Conservation (phyloP, 345 rosid species). For the Salix koriyanagi region DNA sequence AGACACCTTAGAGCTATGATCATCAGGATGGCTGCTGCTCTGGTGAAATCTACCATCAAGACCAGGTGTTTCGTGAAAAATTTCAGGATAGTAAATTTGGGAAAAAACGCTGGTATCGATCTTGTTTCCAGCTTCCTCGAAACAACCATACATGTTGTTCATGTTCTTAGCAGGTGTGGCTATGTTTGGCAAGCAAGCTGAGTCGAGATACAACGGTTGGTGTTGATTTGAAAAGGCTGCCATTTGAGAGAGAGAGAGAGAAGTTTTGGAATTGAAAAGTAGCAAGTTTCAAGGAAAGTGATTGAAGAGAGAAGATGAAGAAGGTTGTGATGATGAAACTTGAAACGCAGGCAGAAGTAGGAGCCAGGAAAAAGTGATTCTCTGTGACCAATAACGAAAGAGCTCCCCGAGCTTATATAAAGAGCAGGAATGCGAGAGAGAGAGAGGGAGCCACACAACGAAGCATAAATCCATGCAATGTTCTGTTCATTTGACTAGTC, state of each 20-base stretch:
- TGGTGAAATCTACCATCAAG: conserved; percentile 14
- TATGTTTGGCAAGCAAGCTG: conserved; percentile 33
- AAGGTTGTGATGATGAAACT: conserved; percentile 13
- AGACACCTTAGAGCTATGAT: conserved; percentile 16
- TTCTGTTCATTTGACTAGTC: conserved; percentile 30
- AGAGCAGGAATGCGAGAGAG: background rate
- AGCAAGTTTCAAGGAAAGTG: conserved; percentile 32
- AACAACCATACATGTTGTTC: conserved; percentile 21
- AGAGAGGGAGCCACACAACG: background rate
- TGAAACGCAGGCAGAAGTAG: background rate
- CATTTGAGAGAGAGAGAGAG: conserved; percentile 26
- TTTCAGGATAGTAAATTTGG: conserved; percentile 25
- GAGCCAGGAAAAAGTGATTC: conserved; percentile 19
- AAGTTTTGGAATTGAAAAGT: conserved; percentile 15
- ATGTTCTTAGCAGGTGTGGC: background rate
- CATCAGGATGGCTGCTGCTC: conserved; percentile 8
- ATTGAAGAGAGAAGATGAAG: conserved; percentile 6
- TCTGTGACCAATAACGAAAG: conserved; percentile 11
- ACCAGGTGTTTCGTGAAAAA: conserved; percentile 3
- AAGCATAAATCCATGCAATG: conserved; percentile 4
- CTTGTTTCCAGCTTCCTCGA: conserved; percentile 28
- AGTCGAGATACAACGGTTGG: conserved; percentile 44
- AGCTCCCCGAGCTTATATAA: conserved; percentile 25
- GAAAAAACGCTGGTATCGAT: conserved; percentile 19
- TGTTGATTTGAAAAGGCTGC: conserved; percentile 52